These are phyloP conservation scores for Nemania abortiva DNA, from an alignment of 2,329 filamentous ascomycete species.

Conservation along the genomic window DNA sequence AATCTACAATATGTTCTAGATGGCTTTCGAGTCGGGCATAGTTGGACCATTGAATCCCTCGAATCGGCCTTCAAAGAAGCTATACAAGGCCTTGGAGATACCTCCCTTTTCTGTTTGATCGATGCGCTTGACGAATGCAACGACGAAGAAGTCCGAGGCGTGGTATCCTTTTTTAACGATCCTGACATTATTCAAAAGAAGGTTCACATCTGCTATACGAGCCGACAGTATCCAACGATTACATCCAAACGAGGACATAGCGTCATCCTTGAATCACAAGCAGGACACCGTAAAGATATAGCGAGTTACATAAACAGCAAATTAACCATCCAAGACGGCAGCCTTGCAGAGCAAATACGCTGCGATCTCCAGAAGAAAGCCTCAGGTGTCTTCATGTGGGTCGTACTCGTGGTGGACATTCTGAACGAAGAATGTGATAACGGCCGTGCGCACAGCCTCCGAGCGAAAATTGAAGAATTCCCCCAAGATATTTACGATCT, in stretches of 20 bases:
- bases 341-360: slow-evolving; percentile 16
- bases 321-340: neutral
- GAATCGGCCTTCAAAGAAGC: slow-evolving; percentile 22
- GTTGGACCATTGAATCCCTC: slow-evolving; percentile 20
- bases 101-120: slow-evolving; percentile 39
- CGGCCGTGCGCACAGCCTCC: neutral
- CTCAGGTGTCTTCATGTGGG: slow-evolving; percentile 35
- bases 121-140: slow-evolving; percentile 63
- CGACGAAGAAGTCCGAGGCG: slow-evolving; percentile 56
- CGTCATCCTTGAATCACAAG: slow-evolving; percentile 27
- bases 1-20: slow-evolving; percentile 50
- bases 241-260: slow-evolving; percentile 39
- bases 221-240: slow-evolving; percentile 53
- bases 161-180: slow-evolving; percentile 59
- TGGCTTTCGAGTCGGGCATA: neutral
- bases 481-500: slow-evolving; percentile 27
- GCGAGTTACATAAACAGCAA: slow-evolving; percentile 6
- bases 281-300: slow-evolving; percentile 27
- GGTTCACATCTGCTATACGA: slow-evolving; percentile 59
- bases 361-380: slow-evolving; percentile 25
- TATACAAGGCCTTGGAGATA: slow-evolving; percentile 31
- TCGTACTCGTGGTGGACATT: slow-evolving; percentile 31
- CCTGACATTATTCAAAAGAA: slow-evolving; percentile 44
- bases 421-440: slow-evolving; percentile 27
- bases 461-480: slow-evolving; percentile 8